Base-by-base conservation (phyloP, 805 yeast species). In the Zygoascus tannicola region DNA sequence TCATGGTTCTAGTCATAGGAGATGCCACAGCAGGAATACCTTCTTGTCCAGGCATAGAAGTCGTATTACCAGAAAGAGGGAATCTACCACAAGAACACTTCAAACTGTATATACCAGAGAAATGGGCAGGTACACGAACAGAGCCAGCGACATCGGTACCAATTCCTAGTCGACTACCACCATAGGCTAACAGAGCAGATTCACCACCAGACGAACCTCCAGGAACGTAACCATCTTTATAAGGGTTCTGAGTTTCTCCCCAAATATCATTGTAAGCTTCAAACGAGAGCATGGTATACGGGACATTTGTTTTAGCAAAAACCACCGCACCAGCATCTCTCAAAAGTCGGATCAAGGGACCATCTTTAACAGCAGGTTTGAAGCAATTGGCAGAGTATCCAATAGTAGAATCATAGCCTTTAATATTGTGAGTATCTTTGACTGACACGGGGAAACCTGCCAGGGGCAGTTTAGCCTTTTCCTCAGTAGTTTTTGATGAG, bases 401-500 rank as follows among this genome's bases (percentile, higher is more conserved):
- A 19, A 70, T 71, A 44, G 74, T 72, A 1, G 80, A 70, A 52
- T 73, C 72, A 44, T 65, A 70, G 34, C 79, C 81, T 36, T 60
- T 65, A 45, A 69, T 69, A 41, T 64, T 61, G 51, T 66, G 69
- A 38, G 78, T 78, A 50, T 78, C 85, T 56, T 79, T 79, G 44
- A 79, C 59, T 1, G 83, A 75, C 40, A 79, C 63, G 4, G 84
- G 83, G 50, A 79, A 58, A 2, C 85, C 84, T 36, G 80, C 82
- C 43, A 78, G 64, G 0, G 81, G 78, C 21, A 37, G 20, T 10
- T 22, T 18, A 4, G 19, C 15, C 12, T 26, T 3, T 21, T 37
- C 40, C 10, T 37, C 40, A 8, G 10, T 10, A 38, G 79, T 79
- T 45, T 71, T 62, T n/a, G 78, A 78, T 42, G 73, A 67, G 40